Conservation (phyloP, 768 basidiomycete genomes). For the Amanita pallidorosea region DNA sequence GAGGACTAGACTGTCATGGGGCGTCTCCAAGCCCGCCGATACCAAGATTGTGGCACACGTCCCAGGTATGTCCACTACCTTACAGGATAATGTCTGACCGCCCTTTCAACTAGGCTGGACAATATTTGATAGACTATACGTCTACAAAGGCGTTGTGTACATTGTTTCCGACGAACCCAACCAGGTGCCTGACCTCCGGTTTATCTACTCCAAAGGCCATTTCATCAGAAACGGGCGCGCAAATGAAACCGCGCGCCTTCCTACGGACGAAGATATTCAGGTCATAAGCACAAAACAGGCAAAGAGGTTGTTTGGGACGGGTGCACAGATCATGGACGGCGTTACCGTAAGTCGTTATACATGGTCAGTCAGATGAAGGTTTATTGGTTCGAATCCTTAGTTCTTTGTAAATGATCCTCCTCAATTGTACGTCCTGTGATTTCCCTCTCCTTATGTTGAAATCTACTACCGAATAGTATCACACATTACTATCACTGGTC, state of each 20-base stretch:
- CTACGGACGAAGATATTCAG: conserved; percentile 70
- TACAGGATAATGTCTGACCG: not conserved
- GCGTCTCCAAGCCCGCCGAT: conserved; percentile 23
- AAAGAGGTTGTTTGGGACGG: conserved; percentile 52
- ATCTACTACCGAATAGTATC: conserved; percentile 35
- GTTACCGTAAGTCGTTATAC: conserved; percentile 38
- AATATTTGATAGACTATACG: conserved; percentile 74
- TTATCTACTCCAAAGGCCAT: conserved; percentile 63
- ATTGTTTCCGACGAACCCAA: conserved; percentile 69
- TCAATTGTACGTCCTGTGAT: conserved; percentile 52
- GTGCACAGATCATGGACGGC: conserved; percentile 71
- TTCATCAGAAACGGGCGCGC: conserved; percentile 46
- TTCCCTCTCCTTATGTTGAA: not conserved
- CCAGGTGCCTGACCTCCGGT: conserved; percentile 49
- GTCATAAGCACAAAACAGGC: conserved; percentile 66
- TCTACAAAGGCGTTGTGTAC: conserved; percentile 73
- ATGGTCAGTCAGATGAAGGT: not conserved
- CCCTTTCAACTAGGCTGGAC: conserved; percentile 65
- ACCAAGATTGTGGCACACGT: conserved; percentile 69
- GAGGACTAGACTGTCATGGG: conserved; percentile 28
- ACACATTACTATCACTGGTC: conserved; percentile 94
- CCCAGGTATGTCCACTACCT: conserved; percentile 39
- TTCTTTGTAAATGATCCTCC: conserved; percentile 78
- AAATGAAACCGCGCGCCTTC: conserved; percentile 48
- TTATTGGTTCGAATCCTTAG: conserved; percentile 20